These are phyloP conservation scores for Aureobasidium mangrovei DNA, from an alignment of 2,329 filamentous ascomycete genomes.

Conservation along the genomic window DNA sequence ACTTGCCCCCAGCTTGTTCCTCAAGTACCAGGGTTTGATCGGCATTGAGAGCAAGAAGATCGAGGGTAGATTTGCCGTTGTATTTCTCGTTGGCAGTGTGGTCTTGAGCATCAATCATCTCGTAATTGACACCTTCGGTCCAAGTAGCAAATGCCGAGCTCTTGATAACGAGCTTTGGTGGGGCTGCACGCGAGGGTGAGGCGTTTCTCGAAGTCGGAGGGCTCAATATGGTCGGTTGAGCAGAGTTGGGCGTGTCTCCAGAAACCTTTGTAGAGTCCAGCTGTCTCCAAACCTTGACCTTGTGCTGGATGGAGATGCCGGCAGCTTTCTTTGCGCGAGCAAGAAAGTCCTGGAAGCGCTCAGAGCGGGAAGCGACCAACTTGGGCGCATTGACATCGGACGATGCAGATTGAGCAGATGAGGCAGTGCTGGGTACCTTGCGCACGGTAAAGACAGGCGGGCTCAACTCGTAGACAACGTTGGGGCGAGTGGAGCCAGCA, in stretches of 20 bases:
- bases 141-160: conserved; percentile 55
- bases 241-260: conserved; percentile 20
- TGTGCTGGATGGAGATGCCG: conserved; percentile 59
- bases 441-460: conserved; percentile 80
- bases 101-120: conserved; percentile 57
- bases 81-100: conserved; percentile 65
- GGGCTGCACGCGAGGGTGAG: conserved; percentile 38
- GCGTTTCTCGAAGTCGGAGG: conserved; percentile 37
- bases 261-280: conserved; percentile 30
- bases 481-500: conserved; percentile 42
- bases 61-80: conserved; percentile 63
- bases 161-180: conserved; percentile 50
- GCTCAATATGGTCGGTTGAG: conserved; percentile 32
- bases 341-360: conserved; percentile 65
- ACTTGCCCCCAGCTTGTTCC: conserved; percentile 57
- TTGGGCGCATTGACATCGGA: conserved; percentile 42
- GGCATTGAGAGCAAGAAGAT: conserved; percentile 57
- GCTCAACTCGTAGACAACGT: conserved; percentile 73
- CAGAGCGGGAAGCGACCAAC: conserved; percentile 62
- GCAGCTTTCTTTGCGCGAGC: conserved; percentile 60
- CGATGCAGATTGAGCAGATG: conserved; percentile 10
- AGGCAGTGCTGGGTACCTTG: conserved; percentile 46
- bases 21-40: conserved; percentile 77
- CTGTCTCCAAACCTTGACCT: conserved; percentile 69
- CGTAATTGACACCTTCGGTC: conserved; percentile 54